Evolutionary conservation across 2,329 filamentous ascomycete species (phyloP), one percentile per base, ranked within the genome.

Genomic region (Colletotrichum neosansevieriae): DNA sequence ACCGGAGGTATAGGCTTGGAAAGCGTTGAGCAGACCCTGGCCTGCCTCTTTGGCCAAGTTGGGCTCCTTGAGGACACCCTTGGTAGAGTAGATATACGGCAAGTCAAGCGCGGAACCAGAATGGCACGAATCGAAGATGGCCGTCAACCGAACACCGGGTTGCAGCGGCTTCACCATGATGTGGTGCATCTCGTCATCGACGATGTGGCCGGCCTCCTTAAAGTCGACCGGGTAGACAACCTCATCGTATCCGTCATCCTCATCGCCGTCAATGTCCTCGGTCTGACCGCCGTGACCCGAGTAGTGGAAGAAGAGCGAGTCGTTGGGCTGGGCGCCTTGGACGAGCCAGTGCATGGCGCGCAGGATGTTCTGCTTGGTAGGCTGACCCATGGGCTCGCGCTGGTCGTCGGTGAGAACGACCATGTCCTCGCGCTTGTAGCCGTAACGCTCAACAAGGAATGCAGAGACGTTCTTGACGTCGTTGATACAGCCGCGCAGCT

Each of bases 111-210:
- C 91, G 3, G 92, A 93, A 45, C 92, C 92, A 0, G 91, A 94
- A 80, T 94, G 92, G 79, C 92, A 94, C 6, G 90, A 93, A 79
- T 94, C 92, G 78, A 94, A 94, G 76, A 94, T 94, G 75, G 91
- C 91, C 1, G 92, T 94, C 64, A 94, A 81, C 82, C 95, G 91
- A 34, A 98, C 95, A 75, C 96, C 96, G 2, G 93, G 87, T 73
- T 89, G 87, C 13, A 99, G 85, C 3, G 93, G 86, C 60, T 84
- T 85, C 50, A 99, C 95, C 81, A 94, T 90, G 74, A 91, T 89
- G 73, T 86, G 83, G 78, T 95, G 92, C 82, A 94, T 92, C 77
- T 94, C 90, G 74, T 94, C 92, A 75, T 94, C 92, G 65, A 92
- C 88, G 68, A 94, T 92, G 77, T 92, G 90, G 38, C 91, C 91